Evolutionary conservation across 208 protist genomes (phyloP).

Genomic region (Wallacemonas sp.): DNA sequence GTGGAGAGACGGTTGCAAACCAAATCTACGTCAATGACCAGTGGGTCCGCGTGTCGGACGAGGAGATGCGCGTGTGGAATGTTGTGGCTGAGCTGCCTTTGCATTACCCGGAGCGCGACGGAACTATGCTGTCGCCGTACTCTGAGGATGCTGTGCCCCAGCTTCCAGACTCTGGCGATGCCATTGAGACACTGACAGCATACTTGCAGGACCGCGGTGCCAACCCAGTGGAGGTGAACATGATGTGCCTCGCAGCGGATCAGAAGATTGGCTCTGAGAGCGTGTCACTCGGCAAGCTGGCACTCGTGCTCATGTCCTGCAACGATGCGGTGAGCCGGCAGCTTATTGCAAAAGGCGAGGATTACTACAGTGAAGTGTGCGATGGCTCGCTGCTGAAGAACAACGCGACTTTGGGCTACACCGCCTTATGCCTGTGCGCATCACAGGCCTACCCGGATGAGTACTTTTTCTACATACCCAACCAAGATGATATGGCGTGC

Average conservation of each 20-base stretch:
- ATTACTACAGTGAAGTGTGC: constrained; percentile 32
- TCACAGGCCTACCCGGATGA: constrained; percentile 57
- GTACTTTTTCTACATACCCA: constrained; percentile 53
- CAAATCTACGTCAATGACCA: constrained; percentile 49
- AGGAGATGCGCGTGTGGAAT: constrained; percentile 69
- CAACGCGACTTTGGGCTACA: constrained; percentile 56
- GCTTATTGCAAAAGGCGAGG: constrained; percentile 33
- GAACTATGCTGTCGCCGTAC: constrained; percentile 34
- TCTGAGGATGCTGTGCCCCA: constrained; percentile 17
- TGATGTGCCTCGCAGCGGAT: constrained; percentile 73
- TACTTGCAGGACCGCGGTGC: constrained; percentile 42
- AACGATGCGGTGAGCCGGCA: constrained; percentile 31
- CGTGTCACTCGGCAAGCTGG: constrained; percentile 72
- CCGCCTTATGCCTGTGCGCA: constrained; percentile 60
- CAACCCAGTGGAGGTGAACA: constrained; percentile 43
- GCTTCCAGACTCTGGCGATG: constrained; percentile 15
- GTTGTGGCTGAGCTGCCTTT: constrained; percentile 48
- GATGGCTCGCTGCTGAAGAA: constrained; percentile 43
- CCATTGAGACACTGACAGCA: constrained; percentile 46
- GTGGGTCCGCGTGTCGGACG: constrained; percentile 59
- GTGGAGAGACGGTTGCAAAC: constrained; percentile 30
- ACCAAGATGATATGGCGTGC: constrained; percentile 19
- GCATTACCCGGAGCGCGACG: constrained; percentile 46
- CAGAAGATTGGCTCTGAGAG: constrained; percentile 67
- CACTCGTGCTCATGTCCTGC: constrained; percentile 59